Evolutionary conservation across 192 early-diverging fungal genomes (phyloP), one percentile per base, ranked within the genome.

Genomic region (Umbelopsis vinacea): DNA sequence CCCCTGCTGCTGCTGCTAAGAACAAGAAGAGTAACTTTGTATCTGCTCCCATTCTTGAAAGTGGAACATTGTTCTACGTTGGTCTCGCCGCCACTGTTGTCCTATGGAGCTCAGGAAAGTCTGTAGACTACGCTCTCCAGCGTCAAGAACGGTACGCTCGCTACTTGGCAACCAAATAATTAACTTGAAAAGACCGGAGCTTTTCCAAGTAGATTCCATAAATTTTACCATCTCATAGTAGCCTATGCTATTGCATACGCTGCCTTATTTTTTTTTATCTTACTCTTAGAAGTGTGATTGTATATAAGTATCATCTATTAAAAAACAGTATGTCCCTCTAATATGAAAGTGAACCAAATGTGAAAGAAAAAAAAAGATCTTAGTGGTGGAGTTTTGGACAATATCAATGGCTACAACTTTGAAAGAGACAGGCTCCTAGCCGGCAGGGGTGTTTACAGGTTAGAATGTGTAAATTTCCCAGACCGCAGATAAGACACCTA

Each of bases 101-200:
- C 2, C 68, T 78, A 5, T 78, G 76, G 76, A 48, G 48, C 21
- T 74, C 76, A 21, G 76, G 76, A 35, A 74, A 74, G 46, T 57
- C 45, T 11, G 67, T 78, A n/a, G 72, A 78, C 43, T 67, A 68
- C 46, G 54, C 68, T 8, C 21, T 71, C 11, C 69, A 74, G 17
- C 68, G 71, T 21, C 66, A 74, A 52, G 72, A 78, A 46, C 68
- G 69, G 46, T 48, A 67, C 21, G 72, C 76, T 26, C 57, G 57
- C 6, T 33, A 63, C 33, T 35, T 63, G 15, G 57, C 57, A 35
- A 63, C 57, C 17, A 63, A 63, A 63, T 63, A 63, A 37, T 19
- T 63, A 35, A n/a, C 15, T 0, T 15, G 29, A 19, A 33, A 19
- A 33, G 57, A 26, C 57, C 19, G 33, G 57, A 17, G 57, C 57